phyloP scores from a whole-genome alignment of 2,329 filamentous ascomycete species.

The Pseudogymnoascus sp. region DNA sequence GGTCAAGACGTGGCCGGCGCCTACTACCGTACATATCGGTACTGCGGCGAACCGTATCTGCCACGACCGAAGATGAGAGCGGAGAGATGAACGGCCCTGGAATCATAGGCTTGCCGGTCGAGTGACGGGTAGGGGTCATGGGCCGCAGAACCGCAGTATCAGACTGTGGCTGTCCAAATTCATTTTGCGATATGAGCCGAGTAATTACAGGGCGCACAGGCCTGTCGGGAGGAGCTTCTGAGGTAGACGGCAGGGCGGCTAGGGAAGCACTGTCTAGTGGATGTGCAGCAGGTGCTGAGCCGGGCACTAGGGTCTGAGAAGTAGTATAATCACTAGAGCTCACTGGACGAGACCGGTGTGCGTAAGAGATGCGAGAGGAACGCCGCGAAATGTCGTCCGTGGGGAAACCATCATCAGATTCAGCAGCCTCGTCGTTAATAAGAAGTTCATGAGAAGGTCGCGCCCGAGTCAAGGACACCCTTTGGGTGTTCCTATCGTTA shows the following conservation, averaged over 20 bases:
- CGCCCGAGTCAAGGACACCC: constrained; percentile 9
- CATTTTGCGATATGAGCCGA: constrained; percentile 22
- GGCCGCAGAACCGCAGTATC: constrained; percentile 31
- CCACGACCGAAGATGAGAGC: constrained; percentile 52
- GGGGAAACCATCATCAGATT: constrained; percentile 13
- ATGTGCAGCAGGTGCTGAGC: constrained; percentile 24
- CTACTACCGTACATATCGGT: constrained; percentile 26
- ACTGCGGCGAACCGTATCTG: constrained; percentile 53
- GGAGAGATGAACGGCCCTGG: constrained; percentile 51
- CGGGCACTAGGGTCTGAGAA: background rate
- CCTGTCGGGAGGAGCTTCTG: constrained; percentile 18
- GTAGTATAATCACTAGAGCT: background rate
- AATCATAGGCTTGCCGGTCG: constrained; percentile 42
- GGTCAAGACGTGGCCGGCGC: constrained; percentile 12
- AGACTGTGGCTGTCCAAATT: constrained; percentile 26
- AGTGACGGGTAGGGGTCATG: constrained; percentile 36
- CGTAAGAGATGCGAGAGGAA: background rate
- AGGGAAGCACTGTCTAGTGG: constrained; percentile 10
- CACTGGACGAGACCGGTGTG: background rate
- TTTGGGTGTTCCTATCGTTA: constrained; percentile 11
- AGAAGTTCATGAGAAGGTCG: constrained; percentile 12
- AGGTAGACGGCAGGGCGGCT: background rate
- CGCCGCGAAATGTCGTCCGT: background rate
- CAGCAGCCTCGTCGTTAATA: constrained; percentile 16
- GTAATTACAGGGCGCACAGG: constrained; percentile 19